Evolutionary conservation across 306 rosid genomes (phyloP).

Genomic region (Citrullus amarus): DNA sequence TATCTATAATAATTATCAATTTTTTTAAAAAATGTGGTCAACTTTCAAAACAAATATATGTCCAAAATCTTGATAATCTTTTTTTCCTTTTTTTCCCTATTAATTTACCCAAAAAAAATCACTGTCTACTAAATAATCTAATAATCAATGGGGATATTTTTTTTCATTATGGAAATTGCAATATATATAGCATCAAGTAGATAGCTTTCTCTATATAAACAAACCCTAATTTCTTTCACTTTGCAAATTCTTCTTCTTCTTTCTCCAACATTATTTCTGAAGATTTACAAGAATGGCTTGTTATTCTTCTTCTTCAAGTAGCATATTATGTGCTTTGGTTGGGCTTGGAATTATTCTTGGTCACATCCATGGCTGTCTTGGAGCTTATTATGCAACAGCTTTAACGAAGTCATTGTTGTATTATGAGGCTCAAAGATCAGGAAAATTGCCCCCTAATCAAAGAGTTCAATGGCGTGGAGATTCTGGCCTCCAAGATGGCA

Average conservation of each 20-base stretch:
- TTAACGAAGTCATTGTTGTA: constrained; percentile 9
- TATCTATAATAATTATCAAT: no score
- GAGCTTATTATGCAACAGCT: background rate
- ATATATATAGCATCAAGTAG: background rate
- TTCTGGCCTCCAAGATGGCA: constrained; percentile 48
- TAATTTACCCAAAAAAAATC: background rate
- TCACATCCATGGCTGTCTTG: background rate
- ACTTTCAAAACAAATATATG: background rate
- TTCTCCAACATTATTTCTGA: background rate
- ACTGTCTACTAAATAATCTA: background rate
- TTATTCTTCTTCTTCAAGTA: background rate
- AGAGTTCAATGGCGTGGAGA: constrained; percentile 48
- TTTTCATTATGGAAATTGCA: background rate
- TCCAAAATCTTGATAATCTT: background rate
- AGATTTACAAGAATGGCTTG: background rate
- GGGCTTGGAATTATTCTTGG: background rate
- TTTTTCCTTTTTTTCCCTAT: no score
- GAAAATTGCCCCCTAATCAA: constrained; percentile 33
- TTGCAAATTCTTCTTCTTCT: background rate
- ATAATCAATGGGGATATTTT: background rate
- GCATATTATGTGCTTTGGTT: background rate
- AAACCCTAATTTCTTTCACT: background rate
- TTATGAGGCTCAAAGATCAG: constrained; percentile 24
- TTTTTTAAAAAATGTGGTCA: background rate
- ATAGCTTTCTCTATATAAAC: background rate